Percentiles rank a stretch among this genome's conserved stretches.
Evolutionary conservation across 164 flowering plant species (phyloP).

Genomic region (grape (Vitis vinifera)): DNA sequence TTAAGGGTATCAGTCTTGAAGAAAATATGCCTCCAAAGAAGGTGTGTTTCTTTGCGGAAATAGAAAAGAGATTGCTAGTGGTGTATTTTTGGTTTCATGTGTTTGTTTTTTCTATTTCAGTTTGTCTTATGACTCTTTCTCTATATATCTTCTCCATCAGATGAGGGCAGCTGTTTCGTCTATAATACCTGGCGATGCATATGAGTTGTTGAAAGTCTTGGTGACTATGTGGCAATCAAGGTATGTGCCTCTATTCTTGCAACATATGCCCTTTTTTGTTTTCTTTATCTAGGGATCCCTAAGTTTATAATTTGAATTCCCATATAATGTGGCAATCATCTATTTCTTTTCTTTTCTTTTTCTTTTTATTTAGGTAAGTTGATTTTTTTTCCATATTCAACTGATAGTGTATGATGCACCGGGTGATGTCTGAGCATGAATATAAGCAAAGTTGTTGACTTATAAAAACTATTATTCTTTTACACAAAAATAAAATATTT

Average conservation of each 20-base stretch:
- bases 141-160: slow-evolving; percentile 32
- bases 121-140: background rate
- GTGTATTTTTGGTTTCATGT: background rate
- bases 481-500: too few relatives aligned
- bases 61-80: background rate
- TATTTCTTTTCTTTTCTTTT: too few relatives aligned
- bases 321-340: too few relatives aligned
- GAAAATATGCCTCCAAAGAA: slow-evolving; percentile 53
- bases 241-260: slow-evolving; percentile 28
- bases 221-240: slow-evolving; percentile 69
- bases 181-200: slow-evolving; percentile 57
- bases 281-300: background rate
- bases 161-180: slow-evolving; percentile 62
- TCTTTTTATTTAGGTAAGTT: too few relatives aligned
- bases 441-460: too few relatives aligned
- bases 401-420: too few relatives aligned
- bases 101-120: background rate
- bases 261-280: background rate
- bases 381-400: too few relatives aligned
- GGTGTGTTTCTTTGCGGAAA: slow-evolving; percentile 35
- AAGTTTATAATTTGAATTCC: background rate
- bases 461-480: too few relatives aligned
- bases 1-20: slow-evolving; percentile 47
- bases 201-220: slow-evolving; percentile 51
- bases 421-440: too few relatives aligned